A percentile compares a stretch with the other conserved stretches of the same genome.
Evolutionary conservation across 257 asterid genomes (phyloP).

Genomic region (Solanum virginianum): DNA sequence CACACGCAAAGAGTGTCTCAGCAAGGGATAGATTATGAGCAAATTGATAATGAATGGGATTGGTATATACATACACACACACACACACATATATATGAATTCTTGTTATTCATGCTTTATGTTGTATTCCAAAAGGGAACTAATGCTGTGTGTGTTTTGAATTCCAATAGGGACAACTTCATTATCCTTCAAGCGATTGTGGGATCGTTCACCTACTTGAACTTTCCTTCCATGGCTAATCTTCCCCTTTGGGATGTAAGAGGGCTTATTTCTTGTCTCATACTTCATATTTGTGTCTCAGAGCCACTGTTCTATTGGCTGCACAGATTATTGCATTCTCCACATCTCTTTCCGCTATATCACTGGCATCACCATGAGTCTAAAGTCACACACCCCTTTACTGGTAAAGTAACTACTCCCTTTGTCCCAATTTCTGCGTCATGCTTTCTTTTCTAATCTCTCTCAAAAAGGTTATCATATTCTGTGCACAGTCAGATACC

Average conservation of each 20-base stretch:
- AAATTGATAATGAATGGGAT: constrained; percentile 84
- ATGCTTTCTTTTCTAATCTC: neutral
- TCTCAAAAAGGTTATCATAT: neutral
- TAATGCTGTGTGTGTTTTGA: neutral
- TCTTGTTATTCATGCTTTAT: neutral
- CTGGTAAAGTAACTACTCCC: constrained; percentile 28
- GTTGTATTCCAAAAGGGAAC: neutral
- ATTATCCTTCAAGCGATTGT: constrained; percentile 55
- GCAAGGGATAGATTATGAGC: constrained; percentile 60
- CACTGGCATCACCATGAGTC: constrained; percentile 94
- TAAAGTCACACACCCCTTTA: constrained; percentile 62
- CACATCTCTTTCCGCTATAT: constrained; percentile 37
- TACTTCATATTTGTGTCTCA: constrained; percentile 63
- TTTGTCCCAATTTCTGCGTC: neutral
- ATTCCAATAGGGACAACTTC: constrained; percentile 71
- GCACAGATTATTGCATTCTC: constrained; percentile 63
- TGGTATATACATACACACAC: constrained; percentile 40
- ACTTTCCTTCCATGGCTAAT: constrained; percentile 38
- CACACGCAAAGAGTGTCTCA: constrained; percentile 38
- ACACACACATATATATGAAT: neutral
- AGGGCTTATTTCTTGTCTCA: constrained; percentile 49
- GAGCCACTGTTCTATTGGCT: constrained; percentile 86
- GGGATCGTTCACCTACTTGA: constrained; percentile 42
- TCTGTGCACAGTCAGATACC: neutral
- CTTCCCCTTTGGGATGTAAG: constrained; percentile 60